Conservation (phyloP, 2,329 filamentous ascomycete genomes). For the Aspergillus aculeatinus region DNA sequence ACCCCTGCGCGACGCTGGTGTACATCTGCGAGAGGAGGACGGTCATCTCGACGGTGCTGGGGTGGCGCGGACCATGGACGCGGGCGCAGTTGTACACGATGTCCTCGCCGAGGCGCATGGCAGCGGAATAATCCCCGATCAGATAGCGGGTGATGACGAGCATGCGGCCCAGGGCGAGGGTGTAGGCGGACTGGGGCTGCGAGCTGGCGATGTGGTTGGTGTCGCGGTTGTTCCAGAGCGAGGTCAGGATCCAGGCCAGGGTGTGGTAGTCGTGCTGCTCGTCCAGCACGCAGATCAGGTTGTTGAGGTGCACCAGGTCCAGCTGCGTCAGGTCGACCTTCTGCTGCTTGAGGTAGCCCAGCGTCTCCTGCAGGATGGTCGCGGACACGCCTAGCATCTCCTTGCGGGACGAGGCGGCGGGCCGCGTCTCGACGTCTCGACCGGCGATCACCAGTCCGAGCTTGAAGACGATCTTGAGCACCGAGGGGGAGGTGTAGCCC, state of each 20-base stretch:
- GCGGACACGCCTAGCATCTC: constrained; percentile 43
- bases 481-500: constrained; percentile 27
- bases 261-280: constrained; percentile 48
- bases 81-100: constrained; percentile 57
- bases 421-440: constrained; percentile 36
- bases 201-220: constrained; percentile 38
- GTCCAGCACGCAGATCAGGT: constrained; percentile 45
- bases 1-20: constrained; percentile 44
- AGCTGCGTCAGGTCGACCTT: constrained; percentile 48
- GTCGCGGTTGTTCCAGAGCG: constrained; percentile 48
- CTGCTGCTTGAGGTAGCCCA: constrained; percentile 40
- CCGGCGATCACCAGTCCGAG: constrained; percentile 36
- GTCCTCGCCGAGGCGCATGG: constrained; percentile 52
- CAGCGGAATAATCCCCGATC: constrained; percentile 45
- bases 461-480: constrained; percentile 38
- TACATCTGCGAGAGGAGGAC: constrained; percentile 53
- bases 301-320: constrained; percentile 42
- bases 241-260: constrained; percentile 43
- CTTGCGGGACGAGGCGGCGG: constrained; percentile 36
- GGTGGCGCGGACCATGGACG: constrained; percentile 51
- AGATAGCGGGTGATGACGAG: constrained; percentile 54
- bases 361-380: constrained; percentile 43
- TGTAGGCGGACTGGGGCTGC: constrained; percentile 33
- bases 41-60: constrained; percentile 50
- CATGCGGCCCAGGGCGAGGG: constrained; percentile 51